These are phyloP conservation scores for Decorospora gaudefroyi DNA, from an alignment of 2,329 filamentous ascomycete species.

Conservation along the genomic window DNA sequence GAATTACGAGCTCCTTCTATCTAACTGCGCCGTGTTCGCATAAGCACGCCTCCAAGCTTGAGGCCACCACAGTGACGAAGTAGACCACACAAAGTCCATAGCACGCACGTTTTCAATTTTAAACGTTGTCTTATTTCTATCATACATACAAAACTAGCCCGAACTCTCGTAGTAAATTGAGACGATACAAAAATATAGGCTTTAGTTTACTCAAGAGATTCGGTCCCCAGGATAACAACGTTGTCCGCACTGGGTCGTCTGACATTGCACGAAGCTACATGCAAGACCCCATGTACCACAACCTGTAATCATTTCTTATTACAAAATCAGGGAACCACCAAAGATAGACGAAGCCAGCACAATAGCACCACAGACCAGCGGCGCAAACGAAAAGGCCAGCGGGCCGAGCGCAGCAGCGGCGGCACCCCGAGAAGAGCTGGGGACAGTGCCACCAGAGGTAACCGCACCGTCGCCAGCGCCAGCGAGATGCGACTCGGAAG, in stretches of 20 bases:
- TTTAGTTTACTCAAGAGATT: no score
- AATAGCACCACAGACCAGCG: conserved; percentile 57
- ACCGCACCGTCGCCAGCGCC: conserved; percentile 57
- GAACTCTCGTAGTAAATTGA: neutral
- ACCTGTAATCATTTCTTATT: conserved; percentile 3
- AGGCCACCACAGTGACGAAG: no score
- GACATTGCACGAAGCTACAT: conserved; percentile 19
- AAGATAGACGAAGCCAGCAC: conserved; percentile 59
- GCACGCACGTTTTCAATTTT: no score
- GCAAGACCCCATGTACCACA: neutral
- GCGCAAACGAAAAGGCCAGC: conserved; percentile 55
- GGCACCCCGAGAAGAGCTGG: conserved; percentile 23
- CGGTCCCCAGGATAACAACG: conserved; percentile 21
- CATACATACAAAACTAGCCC: neutral
- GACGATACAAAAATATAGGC: neutral
- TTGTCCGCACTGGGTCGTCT: conserved; percentile 40
- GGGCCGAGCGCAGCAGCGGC: conserved; percentile 53
- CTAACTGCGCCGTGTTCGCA: no score
- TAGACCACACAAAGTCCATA: no score
- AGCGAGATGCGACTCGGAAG: conserved; percentile 51
- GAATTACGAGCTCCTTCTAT: no score
- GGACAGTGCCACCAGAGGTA: conserved; percentile 42
- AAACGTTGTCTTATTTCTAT: no score
- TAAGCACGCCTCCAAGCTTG: no score
- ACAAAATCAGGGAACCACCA: conserved; percentile 55